Base-by-base conservation (phyloP, 176 grass and related monocot species). In the Canna indica region DNA sequence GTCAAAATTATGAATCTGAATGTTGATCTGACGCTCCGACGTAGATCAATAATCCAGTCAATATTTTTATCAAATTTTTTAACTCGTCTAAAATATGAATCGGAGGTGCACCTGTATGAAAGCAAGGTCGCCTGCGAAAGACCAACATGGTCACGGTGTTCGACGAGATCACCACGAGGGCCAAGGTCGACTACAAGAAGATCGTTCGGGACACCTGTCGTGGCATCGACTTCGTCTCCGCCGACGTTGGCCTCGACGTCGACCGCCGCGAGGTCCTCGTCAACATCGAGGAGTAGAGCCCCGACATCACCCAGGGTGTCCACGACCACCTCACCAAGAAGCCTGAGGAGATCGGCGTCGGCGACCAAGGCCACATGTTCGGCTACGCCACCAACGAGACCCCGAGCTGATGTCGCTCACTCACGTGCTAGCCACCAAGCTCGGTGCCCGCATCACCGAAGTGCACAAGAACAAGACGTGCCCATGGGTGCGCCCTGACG, bases 301-400 rank as follows among this genome's bases (percentile, higher is more conserved):
- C 50, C 10, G 70, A 72, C 33, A 72, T 72, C 0, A 48, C 70
- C 48, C 70, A n/a, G 48, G 70, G 70, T 6, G 70, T 72, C 48
- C 70, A 72, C 48, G 70, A 48, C 7, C 70, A 72, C 70, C 50
- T n/a, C n/a, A 38, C 70, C 9, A 58, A 72, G 70, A 72, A 72
- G 33, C 32, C 70, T 9, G 70, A 72, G 50, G 70, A 72, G 50
- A 36, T 72, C 31, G 70, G 70, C 48, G 70, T 48, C 22, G 50
- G 70, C 47, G 70, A 72, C 70, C 70, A 72, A 24, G 70, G 70
- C 47, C 70, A 72, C 70, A 72, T 72, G 70, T 72, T 72, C 33
- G 70, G 70, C 50, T 72, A 72, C 20, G 70, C 70, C 70, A 72
- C 70, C 2, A 48, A 72, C 29, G 70, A 72, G 47, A 72, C 20